Conservation (phyloP, 345 rosid species). For the Heritiera littoralis region DNA sequence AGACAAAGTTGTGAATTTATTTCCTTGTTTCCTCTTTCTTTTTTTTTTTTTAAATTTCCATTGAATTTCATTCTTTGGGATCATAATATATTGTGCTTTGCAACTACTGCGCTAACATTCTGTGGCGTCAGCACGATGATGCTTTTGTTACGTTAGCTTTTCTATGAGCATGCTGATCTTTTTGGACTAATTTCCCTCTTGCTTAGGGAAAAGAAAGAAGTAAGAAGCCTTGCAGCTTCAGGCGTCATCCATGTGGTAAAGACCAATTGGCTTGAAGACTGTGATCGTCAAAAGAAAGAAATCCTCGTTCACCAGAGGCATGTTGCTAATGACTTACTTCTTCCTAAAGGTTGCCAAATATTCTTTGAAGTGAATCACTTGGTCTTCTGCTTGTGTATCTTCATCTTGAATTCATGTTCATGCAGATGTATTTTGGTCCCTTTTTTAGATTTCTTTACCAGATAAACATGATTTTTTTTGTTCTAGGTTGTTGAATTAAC, state of each 20-base stretch:
- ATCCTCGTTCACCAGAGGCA: slow-evolving; percentile 61
- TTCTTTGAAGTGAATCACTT: slow-evolving; percentile 18
- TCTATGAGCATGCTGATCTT: neutral
- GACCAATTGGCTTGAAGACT: slow-evolving; percentile 89
- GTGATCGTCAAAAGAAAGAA: slow-evolving; percentile 74
- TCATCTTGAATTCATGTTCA: slow-evolving; percentile 13
- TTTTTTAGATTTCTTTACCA: neutral
- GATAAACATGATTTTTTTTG: neutral
- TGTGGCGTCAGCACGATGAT: neutral
- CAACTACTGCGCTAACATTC: neutral
- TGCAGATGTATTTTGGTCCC: neutral
- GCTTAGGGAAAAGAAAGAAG: slow-evolving; percentile 78
- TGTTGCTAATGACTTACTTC: slow-evolving; percentile 67
- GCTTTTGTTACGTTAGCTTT: neutral
- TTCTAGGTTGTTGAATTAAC: slow-evolving; percentile 21
- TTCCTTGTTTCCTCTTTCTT: slow-evolving; percentile 12
- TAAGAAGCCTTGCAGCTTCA: slow-evolving; percentile 75
- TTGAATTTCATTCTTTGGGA: neutral
- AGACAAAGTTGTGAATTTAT: slow-evolving; percentile 5
- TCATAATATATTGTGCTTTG: neutral
- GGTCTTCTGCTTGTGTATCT: slow-evolving; percentile 13
- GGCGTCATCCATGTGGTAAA: slow-evolving; percentile 82
- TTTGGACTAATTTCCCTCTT: slow-evolving; percentile 16
- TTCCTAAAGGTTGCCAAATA: slow-evolving; percentile 71
- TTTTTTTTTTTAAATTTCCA: neutral